Conservation (phyloP, 202 grass and related monocot genomes). For the Dendrocalamus latiflorus region DNA sequence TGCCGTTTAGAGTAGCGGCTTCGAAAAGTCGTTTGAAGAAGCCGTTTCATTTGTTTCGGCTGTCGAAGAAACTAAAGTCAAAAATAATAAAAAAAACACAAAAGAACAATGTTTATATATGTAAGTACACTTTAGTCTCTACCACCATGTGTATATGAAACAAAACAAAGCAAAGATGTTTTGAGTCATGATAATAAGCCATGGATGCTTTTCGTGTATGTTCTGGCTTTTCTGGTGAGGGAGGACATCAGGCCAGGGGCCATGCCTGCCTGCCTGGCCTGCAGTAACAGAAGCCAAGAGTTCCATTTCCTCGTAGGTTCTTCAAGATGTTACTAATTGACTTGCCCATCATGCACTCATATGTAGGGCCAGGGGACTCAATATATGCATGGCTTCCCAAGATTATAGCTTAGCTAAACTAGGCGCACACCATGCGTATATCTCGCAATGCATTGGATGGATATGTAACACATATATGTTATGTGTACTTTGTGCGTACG, state of each 20-base stretch:
- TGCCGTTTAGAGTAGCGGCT: no score
- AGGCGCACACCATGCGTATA: neutral
- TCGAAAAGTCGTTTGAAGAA: no score
- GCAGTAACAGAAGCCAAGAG: slow-evolving; percentile 29
- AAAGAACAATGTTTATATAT: no score
- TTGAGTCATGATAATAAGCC: neutral
- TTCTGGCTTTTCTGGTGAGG: slow-evolving; percentile 24
- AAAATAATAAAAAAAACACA: no score
- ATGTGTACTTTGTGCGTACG: neutral
- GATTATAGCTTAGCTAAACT: neutral
- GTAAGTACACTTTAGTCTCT: neutral
- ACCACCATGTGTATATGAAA: neutral
- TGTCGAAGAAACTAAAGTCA: no score
- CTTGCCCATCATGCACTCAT: slow-evolving; percentile 24
- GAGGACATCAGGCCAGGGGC: neutral
- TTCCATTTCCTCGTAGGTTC: slow-evolving; percentile 44
- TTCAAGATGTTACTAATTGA: slow-evolving; percentile 9
- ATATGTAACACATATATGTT: neutral
- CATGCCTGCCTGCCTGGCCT: neutral
- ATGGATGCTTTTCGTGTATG: slow-evolving; percentile 16
- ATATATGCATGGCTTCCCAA: neutral
- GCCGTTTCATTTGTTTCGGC: no score
- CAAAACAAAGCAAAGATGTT: slow-evolving; percentile 21
- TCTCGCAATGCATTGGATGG: neutral
- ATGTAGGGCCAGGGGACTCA: neutral